Conservation (phyloP, 352 stramenopile species). For the Globisporangium ultimum region DNA sequence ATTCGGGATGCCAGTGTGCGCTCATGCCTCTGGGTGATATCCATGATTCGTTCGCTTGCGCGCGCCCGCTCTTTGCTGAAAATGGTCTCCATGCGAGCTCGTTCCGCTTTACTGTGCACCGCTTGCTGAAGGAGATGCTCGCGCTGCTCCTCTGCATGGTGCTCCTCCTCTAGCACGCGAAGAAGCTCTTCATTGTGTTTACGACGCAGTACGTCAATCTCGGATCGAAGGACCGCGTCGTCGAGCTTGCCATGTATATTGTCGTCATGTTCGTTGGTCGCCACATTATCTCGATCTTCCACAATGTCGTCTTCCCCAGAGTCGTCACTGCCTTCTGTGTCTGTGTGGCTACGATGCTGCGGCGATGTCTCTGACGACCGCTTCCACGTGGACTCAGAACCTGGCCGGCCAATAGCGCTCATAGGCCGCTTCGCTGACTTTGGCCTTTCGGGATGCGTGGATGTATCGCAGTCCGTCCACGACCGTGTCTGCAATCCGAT, state of each 20-base stretch:
- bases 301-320: conserved; percentile 13
- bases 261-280: neutral
- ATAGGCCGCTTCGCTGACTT: conserved; percentile 21
- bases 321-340: neutral
- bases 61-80: conserved; percentile 67
- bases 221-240: conserved; percentile 20
- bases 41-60: conserved; percentile 82
- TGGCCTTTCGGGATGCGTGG: neutral
- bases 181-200: conserved; percentile 75
- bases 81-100: conserved; percentile 54
- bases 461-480: conserved; percentile 16
- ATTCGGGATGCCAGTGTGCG: conserved; percentile 40
- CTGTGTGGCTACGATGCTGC: conserved; percentile 3
- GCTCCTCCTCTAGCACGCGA: conserved; percentile 67
- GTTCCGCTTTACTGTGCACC: conserved; percentile 25
- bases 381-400: conserved; percentile 13
- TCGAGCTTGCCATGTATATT: conserved; percentile 10
- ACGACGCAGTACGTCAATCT: conserved; percentile 52
- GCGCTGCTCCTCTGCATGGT: conserved; percentile 78
- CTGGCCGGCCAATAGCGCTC: conserved; percentile 30
- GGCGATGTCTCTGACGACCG: neutral
- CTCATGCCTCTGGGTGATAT: conserved; percentile 70
- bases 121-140: conserved; percentile 58
- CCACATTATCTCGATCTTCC: conserved; percentile 9
- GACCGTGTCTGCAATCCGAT: conserved; percentile 32